Percentiles rank a stretch among this genome's conserved stretches.
phyloP scores from a whole-genome alignment of 2,329 filamentous ascomycete species.

The Cordyceps pruinosa region DNA sequence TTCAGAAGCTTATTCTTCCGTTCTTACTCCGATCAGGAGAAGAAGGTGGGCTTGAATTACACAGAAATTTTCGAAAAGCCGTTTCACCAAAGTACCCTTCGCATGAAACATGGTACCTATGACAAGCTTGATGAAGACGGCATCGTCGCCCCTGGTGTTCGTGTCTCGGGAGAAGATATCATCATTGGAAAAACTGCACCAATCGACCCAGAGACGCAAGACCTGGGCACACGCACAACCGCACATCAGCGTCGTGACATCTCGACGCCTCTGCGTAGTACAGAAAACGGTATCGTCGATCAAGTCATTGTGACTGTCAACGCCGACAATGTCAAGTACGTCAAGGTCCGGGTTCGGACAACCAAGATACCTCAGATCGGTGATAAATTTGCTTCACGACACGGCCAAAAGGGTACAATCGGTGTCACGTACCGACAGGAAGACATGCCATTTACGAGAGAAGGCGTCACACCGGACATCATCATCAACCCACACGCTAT shows the following conservation, averaged over 20 bases:
- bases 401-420: constrained; percentile 98
- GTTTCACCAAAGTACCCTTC: constrained; percentile 76
- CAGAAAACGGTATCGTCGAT: constrained; percentile 94
- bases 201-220: constrained; percentile 85
- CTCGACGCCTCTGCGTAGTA: constrained; percentile 88
- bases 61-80: constrained; percentile 96
- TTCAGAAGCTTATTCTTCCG: constrained; percentile 98
- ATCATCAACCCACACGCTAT: constrained; percentile 99
- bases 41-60: constrained; percentile 87
- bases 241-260: constrained; percentile 91
- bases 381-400: constrained; percentile 97
- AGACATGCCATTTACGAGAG: constrained; percentile 95
- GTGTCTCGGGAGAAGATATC: constrained; percentile 95
- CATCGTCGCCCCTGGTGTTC: constrained; percentile 85
- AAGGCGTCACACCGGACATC: constrained; percentile 87
- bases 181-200: constrained; percentile 99
- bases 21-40: constrained; percentile 94
- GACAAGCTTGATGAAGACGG: constrained; percentile 97
- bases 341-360: constrained; percentile 94
- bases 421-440: constrained; percentile 97
- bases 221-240: constrained; percentile 85
- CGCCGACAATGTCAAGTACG: constrained; percentile 86
- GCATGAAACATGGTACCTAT: constrained; percentile 90
- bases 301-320: constrained; percentile 91
- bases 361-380: constrained; percentile 98